Base-by-base conservation (phyloP, 306 rosid species). In the Dryas alaskensis region DNA sequence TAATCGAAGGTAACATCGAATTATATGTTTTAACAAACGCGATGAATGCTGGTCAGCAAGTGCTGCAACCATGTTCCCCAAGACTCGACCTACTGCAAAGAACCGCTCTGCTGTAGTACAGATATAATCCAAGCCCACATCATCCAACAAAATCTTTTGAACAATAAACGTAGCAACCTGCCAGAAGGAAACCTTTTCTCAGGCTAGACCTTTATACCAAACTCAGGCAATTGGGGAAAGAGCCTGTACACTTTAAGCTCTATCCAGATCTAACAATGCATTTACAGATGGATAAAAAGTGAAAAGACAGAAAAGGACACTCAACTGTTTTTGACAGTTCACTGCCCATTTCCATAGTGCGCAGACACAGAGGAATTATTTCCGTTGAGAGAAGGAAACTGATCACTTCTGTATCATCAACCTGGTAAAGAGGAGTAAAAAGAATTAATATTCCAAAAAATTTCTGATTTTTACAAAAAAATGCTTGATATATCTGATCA, bases 291-390 rank as follows among this genome's bases (percentile, higher is more conserved):
- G 64, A 65, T 9, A 53, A 31, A 54, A 67, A 39, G 59, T 22
- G 31, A 62, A 53, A 58, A 76, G 58, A 70, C 31, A 75, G 70
- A 78, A 77, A 85, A 62, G 76, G 69, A 77, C 40, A 89, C 96
- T 87, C 86, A 92, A 89, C 92, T 63, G 92, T 89, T 90, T 89
- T 89, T 64, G 97, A 87, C 67, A 90, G 60, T 80, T 89, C 97
- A 61, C 88, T 83, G 40, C 97, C 97, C 83, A 90, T 86, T 86
- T 92, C 96, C 93, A 92, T 89, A 8, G 88, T 90, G 62, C 92
- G 96, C 60, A 92, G 76, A 87, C 97, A 90, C 78, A 92, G 55
- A 0, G 98, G 97, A 71, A 87, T 87, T 65, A 90, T 86, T 76
- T 92, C 93, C 0, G 92, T 90, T 8, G 92, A 86, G 60, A 90